Percentiles rank a stretch among this genome's conserved stretches.
Conservation (phyloP, 202 grass and related monocot species). For the Digitaria exilis region DNA sequence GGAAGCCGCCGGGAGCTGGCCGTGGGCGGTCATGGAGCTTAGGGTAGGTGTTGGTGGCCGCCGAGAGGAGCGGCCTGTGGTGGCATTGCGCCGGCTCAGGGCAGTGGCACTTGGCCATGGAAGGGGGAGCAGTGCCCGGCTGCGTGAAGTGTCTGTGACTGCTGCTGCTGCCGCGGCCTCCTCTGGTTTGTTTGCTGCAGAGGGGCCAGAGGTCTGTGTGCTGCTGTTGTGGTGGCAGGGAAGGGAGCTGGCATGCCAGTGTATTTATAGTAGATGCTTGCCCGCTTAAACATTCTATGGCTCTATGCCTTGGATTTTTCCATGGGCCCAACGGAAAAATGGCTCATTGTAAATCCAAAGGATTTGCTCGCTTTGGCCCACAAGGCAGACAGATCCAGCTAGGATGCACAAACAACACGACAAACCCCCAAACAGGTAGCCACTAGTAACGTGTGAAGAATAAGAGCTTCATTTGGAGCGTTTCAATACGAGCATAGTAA, state of each 20-base stretch:
- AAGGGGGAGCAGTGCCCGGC: not conserved
- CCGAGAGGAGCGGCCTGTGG: slow-evolving; percentile 32
- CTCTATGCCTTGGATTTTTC: slow-evolving; percentile 21
- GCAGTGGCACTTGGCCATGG: slow-evolving; percentile 57
- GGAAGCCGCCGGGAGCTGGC: not conserved
- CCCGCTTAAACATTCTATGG: not conserved
- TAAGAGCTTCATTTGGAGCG: not conserved
- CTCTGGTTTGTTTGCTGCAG: slow-evolving; percentile 44
- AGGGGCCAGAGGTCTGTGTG: slow-evolving; percentile 26
- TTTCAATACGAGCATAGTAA: not conserved
- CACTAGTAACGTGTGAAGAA: slow-evolving; percentile 5
- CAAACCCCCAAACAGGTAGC: not conserved
- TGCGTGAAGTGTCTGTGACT: slow-evolving; percentile 28
- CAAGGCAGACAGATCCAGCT: slow-evolving; percentile 24
- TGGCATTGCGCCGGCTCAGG: slow-evolving; percentile 47
- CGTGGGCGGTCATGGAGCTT: slow-evolving; percentile 35
- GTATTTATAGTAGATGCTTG: slow-evolving; percentile 47
- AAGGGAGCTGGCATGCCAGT: slow-evolving; percentile 15
- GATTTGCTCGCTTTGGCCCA: slow-evolving; percentile 33
- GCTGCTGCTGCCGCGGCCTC: too few relatives aligned
- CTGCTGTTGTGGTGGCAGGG: slow-evolving; percentile 23
- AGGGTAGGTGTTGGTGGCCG: slow-evolving; percentile 29
- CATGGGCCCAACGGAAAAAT: too few relatives aligned
- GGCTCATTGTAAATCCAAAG: not conserved
- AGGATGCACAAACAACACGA: not conserved